A percentile compares a stretch with the other conserved stretches of the same genome.
These are phyloP conservation scores for Stephania yunnanensis DNA, from an alignment of 164 flowering plant genomes.

Conservation along the genomic window DNA sequence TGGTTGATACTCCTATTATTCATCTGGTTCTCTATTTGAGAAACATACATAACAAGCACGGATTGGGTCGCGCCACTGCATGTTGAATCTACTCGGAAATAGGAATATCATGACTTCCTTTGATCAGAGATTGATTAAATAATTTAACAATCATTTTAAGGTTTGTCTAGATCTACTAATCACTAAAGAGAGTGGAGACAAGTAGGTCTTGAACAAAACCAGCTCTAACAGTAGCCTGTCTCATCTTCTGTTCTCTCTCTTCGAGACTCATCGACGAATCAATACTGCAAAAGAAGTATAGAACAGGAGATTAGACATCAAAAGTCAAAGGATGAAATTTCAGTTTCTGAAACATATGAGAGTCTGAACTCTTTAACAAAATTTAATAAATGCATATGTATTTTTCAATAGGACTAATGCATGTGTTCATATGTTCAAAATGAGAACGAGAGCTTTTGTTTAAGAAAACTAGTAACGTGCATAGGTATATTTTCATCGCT, in stretches of 20 bases:
- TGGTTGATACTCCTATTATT: slow-evolving; percentile 1
- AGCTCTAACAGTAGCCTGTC: slow-evolving; percentile 64
- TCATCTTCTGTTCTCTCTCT: slow-evolving; percentile 65
- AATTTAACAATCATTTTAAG: slow-evolving; percentile 14
- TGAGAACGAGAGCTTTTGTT: neutral
- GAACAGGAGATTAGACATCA: neutral
- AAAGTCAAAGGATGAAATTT: neutral
- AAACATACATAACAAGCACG: slow-evolving; percentile 9
- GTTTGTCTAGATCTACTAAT: slow-evolving; percentile 28
- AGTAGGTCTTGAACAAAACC: slow-evolving; percentile 71
- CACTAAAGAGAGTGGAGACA: slow-evolving; percentile 46
- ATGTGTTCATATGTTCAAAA: neutral
- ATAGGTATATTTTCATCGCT: neutral
- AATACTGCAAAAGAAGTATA: slow-evolving; percentile 41
- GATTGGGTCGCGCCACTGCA: slow-evolving; percentile 13
- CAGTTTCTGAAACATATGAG: neutral
- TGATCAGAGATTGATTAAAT: slow-evolving; percentile 8
- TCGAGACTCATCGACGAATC: slow-evolving; percentile 64
- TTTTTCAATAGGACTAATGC: neutral
- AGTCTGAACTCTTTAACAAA: too few species aligned
- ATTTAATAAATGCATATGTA: too few species aligned
- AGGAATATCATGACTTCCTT: slow-evolving; percentile 19
- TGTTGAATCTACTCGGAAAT: slow-evolving; percentile 11
- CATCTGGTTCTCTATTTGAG: slow-evolving; percentile 8
- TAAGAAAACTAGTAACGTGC: neutral